Base-by-base conservation (phyloP, 306 rosid species). In the Pachyrhizus erosus region DNA sequence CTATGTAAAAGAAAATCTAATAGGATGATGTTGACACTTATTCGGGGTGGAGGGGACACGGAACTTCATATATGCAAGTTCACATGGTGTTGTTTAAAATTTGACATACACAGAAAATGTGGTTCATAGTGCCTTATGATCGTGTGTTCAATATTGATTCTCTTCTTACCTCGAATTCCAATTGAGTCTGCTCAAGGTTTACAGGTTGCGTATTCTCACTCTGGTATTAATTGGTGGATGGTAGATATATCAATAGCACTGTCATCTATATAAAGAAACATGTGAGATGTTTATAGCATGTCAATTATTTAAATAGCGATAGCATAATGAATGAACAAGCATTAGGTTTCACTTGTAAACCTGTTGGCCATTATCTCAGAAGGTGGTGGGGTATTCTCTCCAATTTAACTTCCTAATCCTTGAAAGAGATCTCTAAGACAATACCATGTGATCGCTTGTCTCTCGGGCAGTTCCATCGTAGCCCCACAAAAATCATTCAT, bases 371-470 rank as follows among this genome's bases (percentile, higher is more conserved):
- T 31, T 64, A 61, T 12, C 68, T 61, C 39, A 61, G 20, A 61
- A 61, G 68, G 10, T 61, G 69, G 40, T 27, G 40, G 20, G 20
- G 68, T 27, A 27, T 57, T 23, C 14, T 13, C 37, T 61, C 33
- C 68, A 5, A 27, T 61, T 61, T 2, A 26, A 61, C 39, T 61
- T 27, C 12, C 40, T 61, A 29, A 27, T 61, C 42, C 69, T 61
- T 61, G 40, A 27, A 61, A 49, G 26, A 31, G 51, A 78, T 58
- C 8, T 49, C 43, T 23, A 9, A 73, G 80, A 73, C 87, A 79
- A 80, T 13, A 33, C 78, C 87, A 84, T 84, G 84, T 57, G 81
- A 74, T 67, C 60, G 51, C 34, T 66, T 58, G 57, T 9, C 69
- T 64, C 39, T 39, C 29, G 9, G 20, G 65, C 11, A 55, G 21